Evolutionary conservation across 2,329 filamentous ascomycete genomes (phyloP), one percentile per base, ranked within the genome.

Genomic region (Arthrobotrys entomopaga): DNA sequence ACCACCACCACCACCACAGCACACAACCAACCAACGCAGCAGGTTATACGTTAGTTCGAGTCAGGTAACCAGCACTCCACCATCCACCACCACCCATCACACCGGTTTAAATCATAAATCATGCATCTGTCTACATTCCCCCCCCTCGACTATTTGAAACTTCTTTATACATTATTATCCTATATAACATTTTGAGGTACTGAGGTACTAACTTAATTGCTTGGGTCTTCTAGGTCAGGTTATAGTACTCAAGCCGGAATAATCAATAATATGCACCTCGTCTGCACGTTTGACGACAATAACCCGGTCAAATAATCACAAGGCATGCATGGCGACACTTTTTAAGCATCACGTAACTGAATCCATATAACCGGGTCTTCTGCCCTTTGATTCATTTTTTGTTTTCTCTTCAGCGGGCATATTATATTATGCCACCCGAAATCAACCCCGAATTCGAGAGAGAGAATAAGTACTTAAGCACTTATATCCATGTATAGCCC

Each of bases 131-230:
- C 42, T n/a, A 46, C 11, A 19, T 46, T 13, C 42, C 63, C 42
- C 42, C 63, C 50, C 63, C 54, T 67, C 64, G 64, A 67, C 64
- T 42, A 20, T 53, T 46, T 59, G 64, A 54, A 54, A 54, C 52
- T 15, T 46, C 5, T 34, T 7, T 34, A 34, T 34, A 34, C 29
- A 34, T n/a, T 34, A 34, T 34, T 34, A 34, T 34, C 2, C 29
- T 34, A 34, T 34, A 34, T 34, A 10, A 34, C 29, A 34, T 34
- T 34, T 34, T 34, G 29, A 34, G 10, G 1, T 34, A 34, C 29
- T 7, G 6, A 34, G 10, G 29, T 5, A 46, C 42, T 4, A 19
- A 6, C 42, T 13, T 46, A 19, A 34, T 34, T 34, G 6, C 29
- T 34, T 54, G 26, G 38, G 34, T 54, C 26, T 10, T 57, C 34